A percentile compares a stretch with the other conserved stretches of the same genome.
Conservation (phyloP, 441 rosid species). For the Manihot esculenta region DNA sequence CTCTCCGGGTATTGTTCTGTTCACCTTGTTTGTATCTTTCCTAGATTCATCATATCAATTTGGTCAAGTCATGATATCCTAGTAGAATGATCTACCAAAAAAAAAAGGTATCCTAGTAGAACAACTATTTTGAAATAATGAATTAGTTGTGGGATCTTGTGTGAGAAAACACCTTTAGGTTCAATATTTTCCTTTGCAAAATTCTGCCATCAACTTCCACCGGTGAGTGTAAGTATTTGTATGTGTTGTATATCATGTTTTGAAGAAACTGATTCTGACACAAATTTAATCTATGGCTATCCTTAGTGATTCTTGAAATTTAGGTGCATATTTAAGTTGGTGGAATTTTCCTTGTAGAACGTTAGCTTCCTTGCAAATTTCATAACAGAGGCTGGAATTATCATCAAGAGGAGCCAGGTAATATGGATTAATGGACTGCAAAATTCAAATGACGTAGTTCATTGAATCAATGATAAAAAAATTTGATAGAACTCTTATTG, state of each 20-base stretch:
- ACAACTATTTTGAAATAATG: background rate
- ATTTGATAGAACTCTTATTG: background rate
- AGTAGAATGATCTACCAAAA: background rate
- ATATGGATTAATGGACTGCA: background rate
- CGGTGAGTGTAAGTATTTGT: background rate
- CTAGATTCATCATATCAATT: background rate
- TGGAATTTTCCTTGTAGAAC: conserved; percentile 50
- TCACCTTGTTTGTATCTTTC: background rate
- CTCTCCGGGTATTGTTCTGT: no score
- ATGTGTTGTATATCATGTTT: background rate
- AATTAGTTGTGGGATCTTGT: background rate
- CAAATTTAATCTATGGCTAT: background rate
- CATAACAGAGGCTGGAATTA: conserved; percentile 78
- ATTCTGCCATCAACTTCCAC: background rate
- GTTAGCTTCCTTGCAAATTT: conserved; percentile 77
- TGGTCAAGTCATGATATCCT: background rate
- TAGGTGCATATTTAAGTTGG: background rate
- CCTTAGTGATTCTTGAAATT: background rate
- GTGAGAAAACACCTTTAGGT: background rate
- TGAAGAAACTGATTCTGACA: background rate
- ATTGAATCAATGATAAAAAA: conserved; percentile 7
- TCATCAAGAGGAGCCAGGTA: conserved; percentile 75
- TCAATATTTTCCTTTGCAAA: background rate
- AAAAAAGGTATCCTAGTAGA: no score
- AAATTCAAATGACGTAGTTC: background rate